Conservation (phyloP, 139 green algal species). For the Spirogloea muscicola region DNA sequence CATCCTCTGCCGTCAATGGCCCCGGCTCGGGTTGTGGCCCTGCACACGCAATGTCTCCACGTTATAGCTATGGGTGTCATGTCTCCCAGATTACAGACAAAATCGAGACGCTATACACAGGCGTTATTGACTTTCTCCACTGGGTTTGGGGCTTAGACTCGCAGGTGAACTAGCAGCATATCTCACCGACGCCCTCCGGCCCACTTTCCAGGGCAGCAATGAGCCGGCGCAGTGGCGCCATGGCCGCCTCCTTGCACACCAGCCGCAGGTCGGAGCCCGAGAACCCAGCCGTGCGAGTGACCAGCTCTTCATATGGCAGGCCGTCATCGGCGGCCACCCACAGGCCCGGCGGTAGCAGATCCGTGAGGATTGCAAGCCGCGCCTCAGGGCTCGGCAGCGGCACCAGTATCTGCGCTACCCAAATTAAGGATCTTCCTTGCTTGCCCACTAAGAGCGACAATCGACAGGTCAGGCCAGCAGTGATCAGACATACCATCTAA, state of each 20-base stretch:
- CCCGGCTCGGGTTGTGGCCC: background rate
- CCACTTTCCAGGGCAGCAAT: constrained; percentile 15
- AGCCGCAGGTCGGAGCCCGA: constrained; percentile 47
- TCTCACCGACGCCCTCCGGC: background rate
- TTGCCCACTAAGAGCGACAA: background rate
- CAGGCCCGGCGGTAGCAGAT: constrained; percentile 19
- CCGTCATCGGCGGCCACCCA: too few species aligned
- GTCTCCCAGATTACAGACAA: background rate
- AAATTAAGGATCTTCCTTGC: background rate
- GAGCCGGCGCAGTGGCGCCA: constrained; percentile 47
- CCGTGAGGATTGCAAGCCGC: constrained; percentile 27
- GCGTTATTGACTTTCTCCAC: too few species aligned
- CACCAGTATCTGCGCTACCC: constrained; percentile 32
- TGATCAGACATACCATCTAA: too few species aligned
- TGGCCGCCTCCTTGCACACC: constrained; percentile 56
- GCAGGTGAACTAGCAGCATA: too few species aligned
- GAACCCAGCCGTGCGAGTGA: constrained; percentile 47
- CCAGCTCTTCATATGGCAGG: constrained; percentile 31
- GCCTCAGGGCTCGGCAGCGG: constrained; percentile 42
- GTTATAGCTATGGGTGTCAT: background rate
- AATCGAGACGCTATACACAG: too few species aligned
- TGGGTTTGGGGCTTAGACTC: too few species aligned
- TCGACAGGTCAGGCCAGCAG: background rate
- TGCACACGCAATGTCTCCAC: constrained; percentile 4
- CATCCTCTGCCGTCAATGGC: constrained; percentile 15